Evolutionary conservation across 345 rosid species (phyloP).

Genomic region (Anacardium occidentale): DNA sequence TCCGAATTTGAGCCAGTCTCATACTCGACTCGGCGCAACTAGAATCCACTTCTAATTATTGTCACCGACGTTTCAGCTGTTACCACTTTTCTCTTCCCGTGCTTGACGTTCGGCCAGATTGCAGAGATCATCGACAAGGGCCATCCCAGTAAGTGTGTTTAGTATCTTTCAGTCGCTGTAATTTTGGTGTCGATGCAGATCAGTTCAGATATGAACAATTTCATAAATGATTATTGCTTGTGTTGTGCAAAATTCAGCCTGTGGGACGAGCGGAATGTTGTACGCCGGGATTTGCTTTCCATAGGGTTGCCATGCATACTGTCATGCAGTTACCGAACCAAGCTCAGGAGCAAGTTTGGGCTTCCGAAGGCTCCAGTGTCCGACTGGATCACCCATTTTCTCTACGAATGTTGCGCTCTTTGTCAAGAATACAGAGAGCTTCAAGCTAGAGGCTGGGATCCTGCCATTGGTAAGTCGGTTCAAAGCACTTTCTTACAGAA

Average conservation of each 20-base stretch:
- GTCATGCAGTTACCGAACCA: conserved; percentile 63
- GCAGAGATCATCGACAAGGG: conserved; percentile 68
- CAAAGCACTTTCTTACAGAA: too few species aligned
- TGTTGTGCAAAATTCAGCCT: conserved; percentile 29
- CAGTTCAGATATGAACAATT: too few species aligned
- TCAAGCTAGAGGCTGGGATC: conserved; percentile 58
- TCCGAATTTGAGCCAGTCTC: too few species aligned
- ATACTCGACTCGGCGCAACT: too few species aligned
- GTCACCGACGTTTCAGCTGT: conserved; percentile 46
- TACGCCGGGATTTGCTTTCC: conserved; percentile 37
- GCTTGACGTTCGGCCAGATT: conserved; percentile 57
- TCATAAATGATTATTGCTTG: too few species aligned
- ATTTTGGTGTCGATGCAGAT: neutral
- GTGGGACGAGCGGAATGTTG: conserved; percentile 46
- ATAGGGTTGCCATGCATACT: conserved; percentile 50
- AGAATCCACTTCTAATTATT: too few species aligned
- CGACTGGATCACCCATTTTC: conserved; percentile 57
- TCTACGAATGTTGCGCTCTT: conserved; percentile 70
- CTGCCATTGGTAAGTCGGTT: too few species aligned
- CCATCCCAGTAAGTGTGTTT: conserved; percentile 34
- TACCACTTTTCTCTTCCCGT: conserved; percentile 45
- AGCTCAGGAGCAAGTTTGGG: conserved; percentile 58
- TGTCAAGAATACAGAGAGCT: conserved; percentile 81
- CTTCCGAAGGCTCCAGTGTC: conserved; percentile 61
- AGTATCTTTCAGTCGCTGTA: too few species aligned